Evolutionary conservation across 2,329 filamentous ascomycete species (phyloP), one percentile per base, ranked within the genome.

Genomic region (Thielaviopsis ethacetica): DNA sequence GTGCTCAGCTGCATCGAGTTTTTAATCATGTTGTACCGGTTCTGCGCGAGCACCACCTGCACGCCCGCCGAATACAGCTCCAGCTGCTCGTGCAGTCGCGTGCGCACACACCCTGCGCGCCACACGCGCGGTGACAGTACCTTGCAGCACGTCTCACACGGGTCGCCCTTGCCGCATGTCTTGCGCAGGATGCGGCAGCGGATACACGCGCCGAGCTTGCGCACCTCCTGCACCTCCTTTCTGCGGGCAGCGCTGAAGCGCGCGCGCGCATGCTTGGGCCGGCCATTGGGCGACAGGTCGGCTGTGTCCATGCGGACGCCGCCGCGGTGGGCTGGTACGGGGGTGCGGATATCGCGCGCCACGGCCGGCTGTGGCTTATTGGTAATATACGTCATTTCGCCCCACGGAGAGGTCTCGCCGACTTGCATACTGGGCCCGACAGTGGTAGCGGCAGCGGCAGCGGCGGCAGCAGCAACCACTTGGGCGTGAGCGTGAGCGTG

Each of bases 121-220:
- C 82, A 85, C n/a, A 85, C 75, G 9, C 82, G 75, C 0, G 82
- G 81, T 3, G 78, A 76, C 47, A 84, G 70, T 0, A 85, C 81
- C 65, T 81, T 83, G 62, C 76, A 76, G 62, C 82, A 85, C 1
- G 81, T 81, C 57, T 79, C 76, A 63, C 82, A 85, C 0, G 82
- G 81, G 6, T 75, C 78, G 34, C 80, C 82, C 61, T 76, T 77
- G n/a, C 80, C 82, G 65, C 82, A 85, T 1, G 80, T 82, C 69
- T 85, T 85, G 60, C 82, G 76, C 41, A 85, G 69, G 62, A 85
- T 84, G 44, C 81, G 76, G 65, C 82, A 85, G 52, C 82, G 73
- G 57, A 84, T 83, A 64, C 82, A 85, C 13, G 82, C 82, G 5
- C 82, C 82, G 41, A 82, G 76, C 64, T 82, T 81, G 24, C 82